Percentiles rank a stretch among this genome's conserved stretches.
These are phyloP conservation scores for Conoideocrella luteorostrata DNA, from an alignment of 2,329 filamentous ascomycete genomes.

Conservation along the genomic window DNA sequence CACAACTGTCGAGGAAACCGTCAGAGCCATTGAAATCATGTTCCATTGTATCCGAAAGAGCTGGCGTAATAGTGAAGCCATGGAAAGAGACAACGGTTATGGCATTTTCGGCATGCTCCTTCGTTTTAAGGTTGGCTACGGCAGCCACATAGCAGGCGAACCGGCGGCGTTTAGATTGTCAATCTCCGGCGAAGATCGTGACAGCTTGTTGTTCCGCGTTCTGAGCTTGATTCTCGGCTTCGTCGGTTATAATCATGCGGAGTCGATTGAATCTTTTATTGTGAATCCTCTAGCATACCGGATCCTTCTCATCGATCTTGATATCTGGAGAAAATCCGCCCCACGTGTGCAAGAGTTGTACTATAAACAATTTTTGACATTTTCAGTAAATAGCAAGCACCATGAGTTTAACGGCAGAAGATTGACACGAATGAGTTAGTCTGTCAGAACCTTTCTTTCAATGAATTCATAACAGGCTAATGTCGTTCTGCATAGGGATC, in stretches of 20 bases:
- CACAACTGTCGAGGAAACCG: slow-evolving; percentile 59
- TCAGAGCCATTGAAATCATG: slow-evolving; percentile 74
- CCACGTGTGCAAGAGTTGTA: slow-evolving; percentile 77
- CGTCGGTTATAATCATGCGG: slow-evolving; percentile 77
- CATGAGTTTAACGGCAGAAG: slow-evolving; percentile 87
- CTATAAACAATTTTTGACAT: slow-evolving; percentile 85
- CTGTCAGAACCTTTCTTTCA: slow-evolving; percentile 5
- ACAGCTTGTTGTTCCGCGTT: slow-evolving; percentile 54
- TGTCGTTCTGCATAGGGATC: slow-evolving; percentile 53
- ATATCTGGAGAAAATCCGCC: slow-evolving; percentile 82
- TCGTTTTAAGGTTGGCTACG: slow-evolving; percentile 69
- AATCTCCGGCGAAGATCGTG: slow-evolving; percentile 46
- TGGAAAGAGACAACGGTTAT: slow-evolving; percentile 94
- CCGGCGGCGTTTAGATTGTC: slow-evolving; percentile 30
- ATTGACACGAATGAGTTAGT: slow-evolving; percentile 81
- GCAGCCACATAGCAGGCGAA: slow-evolving; percentile 24
- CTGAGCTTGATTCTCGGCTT: slow-evolving; percentile 76
- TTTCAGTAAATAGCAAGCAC: slow-evolving; percentile 84
- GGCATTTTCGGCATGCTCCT: slow-evolving; percentile 78
- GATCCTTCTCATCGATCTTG: slow-evolving; percentile 83
- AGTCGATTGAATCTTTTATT: slow-evolving; percentile 82
- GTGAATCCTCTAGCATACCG: slow-evolving; percentile 94
- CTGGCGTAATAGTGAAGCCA: slow-evolving; percentile 97
- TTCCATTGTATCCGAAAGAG: slow-evolving; percentile 82
- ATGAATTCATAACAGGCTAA: slow-evolving; percentile 11